Conservation (phyloP, 495 filamentous ascomycete genomes). For the Collariella sp. region DNA sequence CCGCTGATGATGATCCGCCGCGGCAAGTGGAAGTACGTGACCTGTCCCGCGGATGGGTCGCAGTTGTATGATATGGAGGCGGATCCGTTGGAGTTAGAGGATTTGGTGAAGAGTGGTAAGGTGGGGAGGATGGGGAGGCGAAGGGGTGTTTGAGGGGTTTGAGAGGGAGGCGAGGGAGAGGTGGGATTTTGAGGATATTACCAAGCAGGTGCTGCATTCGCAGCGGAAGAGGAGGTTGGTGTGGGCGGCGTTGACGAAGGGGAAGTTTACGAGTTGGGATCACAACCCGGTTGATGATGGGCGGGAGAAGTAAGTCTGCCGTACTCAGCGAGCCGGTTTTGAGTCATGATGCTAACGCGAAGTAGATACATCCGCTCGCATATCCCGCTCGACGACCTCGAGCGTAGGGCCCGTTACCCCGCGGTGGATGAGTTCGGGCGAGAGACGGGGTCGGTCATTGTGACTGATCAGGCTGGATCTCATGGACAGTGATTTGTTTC, state of each 20-base stretch:
- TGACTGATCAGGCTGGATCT: slow-evolving; percentile 39
- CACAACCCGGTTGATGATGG: slow-evolving; percentile 66
- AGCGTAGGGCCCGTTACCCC: slow-evolving; percentile 56
- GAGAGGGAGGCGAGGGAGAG: slow-evolving; percentile 52
- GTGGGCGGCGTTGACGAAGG: slow-evolving; percentile 64
- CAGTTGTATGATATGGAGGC: slow-evolving; percentile 66
- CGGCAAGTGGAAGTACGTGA: slow-evolving; percentile 74
- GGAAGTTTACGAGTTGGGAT: slow-evolving; percentile 66
- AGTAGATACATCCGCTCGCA: slow-evolving; percentile 57
- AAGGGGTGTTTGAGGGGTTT: slow-evolving; percentile 50
- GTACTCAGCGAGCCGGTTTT: not conserved
- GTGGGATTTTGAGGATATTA: slow-evolving; percentile 71
- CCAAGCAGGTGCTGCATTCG: slow-evolving; percentile 54
- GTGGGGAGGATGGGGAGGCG: slow-evolving; percentile 35
- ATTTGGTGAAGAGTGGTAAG: slow-evolving; percentile 45
- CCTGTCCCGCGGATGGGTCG: slow-evolving; percentile 67
- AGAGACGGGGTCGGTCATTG: slow-evolving; percentile 31
- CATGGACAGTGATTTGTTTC: slow-evolving; percentile 31
- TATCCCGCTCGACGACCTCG: slow-evolving; percentile 59
- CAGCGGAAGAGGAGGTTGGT: slow-evolving; percentile 66
- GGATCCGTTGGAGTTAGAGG: slow-evolving; percentile 67
- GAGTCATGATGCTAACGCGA: not conserved
- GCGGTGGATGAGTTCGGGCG: slow-evolving; percentile 52
- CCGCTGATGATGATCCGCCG: slow-evolving; percentile 87
- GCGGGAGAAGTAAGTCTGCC: slow-evolving; percentile 52